These are phyloP conservation scores for Entomortierella chlamydospora DNA, from an alignment of 192 early-diverging fungal species.

Conservation along the genomic window DNA sequence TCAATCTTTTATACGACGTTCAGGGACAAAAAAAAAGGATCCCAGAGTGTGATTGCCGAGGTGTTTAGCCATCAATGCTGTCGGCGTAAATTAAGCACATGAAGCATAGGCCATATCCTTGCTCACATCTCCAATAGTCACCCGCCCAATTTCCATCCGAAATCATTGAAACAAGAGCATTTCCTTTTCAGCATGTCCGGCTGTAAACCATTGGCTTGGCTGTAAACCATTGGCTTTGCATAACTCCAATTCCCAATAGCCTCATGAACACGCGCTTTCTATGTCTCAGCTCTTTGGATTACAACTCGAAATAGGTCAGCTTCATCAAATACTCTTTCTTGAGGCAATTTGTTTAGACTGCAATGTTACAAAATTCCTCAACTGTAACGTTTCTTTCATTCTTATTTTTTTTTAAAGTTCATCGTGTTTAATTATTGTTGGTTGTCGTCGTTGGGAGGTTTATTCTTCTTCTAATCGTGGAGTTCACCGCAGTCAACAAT, in stretches of 20 bases:
- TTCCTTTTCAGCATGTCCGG: background rate
- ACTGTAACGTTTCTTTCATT: background rate
- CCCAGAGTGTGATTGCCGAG: background rate
- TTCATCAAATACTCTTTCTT: no score
- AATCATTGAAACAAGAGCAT: background rate
- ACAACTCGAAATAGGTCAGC: no score
- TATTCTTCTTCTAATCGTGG: constrained; percentile 20
- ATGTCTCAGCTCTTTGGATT: constrained; percentile 14
- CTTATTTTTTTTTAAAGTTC: background rate
- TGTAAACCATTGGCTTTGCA: background rate
- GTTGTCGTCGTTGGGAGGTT: background rate
- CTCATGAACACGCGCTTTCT: background rate
- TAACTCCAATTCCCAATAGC: background rate
- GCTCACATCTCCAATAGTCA: background rate
- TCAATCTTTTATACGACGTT: background rate
- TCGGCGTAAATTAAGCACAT: no score
- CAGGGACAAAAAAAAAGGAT: background rate
- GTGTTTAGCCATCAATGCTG: no score
- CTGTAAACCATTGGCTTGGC: background rate
- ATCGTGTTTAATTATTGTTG: background rate
- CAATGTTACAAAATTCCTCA: background rate
- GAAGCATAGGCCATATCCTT: no score
- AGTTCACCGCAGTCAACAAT: constrained; percentile 85
- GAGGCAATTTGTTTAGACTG: no score
- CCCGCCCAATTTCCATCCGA: background rate